Evolutionary conservation across 83 land plant species (phyloP).

Genomic region (Isoetes engelmannii): DNA sequence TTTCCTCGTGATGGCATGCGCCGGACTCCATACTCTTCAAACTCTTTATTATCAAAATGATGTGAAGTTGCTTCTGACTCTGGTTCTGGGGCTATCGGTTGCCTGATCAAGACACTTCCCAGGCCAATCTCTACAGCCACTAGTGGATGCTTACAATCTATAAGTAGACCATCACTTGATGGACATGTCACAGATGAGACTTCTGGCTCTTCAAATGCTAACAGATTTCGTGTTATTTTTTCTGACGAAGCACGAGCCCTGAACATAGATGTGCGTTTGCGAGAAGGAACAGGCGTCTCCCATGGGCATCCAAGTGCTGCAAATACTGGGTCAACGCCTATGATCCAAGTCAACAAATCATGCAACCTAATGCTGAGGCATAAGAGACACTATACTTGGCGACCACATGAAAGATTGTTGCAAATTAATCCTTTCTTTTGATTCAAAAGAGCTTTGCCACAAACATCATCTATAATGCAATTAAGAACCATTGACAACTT

Average conservation of each 20-base stretch:
- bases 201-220: neutral
- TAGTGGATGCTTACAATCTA: neutral
- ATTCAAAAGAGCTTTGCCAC: too few relatives aligned
- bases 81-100: neutral
- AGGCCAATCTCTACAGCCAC: constrained; percentile 7
- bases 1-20: too few relatives aligned
- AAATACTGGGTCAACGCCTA: neutral
- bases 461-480: too few relatives aligned
- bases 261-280: constrained; percentile 8
- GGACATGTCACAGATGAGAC: constrained; percentile 11
- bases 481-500: too few relatives aligned
- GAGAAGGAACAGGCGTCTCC: constrained; percentile 9
- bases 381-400: too few relatives aligned
- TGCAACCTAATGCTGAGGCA: too few relatives aligned
- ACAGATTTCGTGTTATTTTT: neutral
- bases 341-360: neutral
- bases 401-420: too few relatives aligned
- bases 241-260: constrained; percentile 1
- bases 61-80: neutral
- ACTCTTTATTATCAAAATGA: too few relatives aligned
- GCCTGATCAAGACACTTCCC: constrained; percentile 8
- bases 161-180: neutral
- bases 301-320: constrained; percentile 9
- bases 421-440: too few relatives aligned
- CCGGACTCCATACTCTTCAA: too few relatives aligned